phyloP scores from a whole-genome alignment of 2,329 filamentous ascomycete species.

The Pseudogymnoascus sp. region DNA sequence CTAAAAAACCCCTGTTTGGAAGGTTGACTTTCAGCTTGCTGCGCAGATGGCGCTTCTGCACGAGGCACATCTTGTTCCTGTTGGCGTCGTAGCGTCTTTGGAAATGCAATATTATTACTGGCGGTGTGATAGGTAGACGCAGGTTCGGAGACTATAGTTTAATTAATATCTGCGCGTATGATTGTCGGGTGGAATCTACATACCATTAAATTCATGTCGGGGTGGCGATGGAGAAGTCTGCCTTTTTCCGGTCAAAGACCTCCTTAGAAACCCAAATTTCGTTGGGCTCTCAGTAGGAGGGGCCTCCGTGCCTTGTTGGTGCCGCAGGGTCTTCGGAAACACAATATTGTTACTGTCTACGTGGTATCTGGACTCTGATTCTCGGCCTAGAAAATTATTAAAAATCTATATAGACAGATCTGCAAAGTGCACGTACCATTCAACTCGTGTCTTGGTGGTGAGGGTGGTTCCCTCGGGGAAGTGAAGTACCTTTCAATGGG shows the following conservation, averaged over 20 bases:
- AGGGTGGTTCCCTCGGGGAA: background rate
- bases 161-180: background rate
- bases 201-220: background rate
- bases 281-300: background rate
- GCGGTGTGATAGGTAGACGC: background rate
- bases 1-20: background rate
- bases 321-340: background rate
- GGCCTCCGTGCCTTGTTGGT: background rate
- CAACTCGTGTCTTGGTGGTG: background rate
- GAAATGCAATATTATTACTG: background rate
- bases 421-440: background rate
- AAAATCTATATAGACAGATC: no score
- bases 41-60: background rate
- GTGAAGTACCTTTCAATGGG: background rate
- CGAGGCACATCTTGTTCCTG: background rate
- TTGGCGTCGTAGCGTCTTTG: background rate
- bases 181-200: background rate
- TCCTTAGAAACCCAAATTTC: background rate
- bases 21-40: background rate
- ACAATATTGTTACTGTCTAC: background rate
- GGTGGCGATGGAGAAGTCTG: slow-evolving; percentile 1
- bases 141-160: background rate
- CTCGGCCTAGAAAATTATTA: background rate
- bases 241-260: background rate
- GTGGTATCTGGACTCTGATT: background rate